phyloP scores from a whole-genome alignment of 805 yeast species.

The Geotrichum ghanense region DNA sequence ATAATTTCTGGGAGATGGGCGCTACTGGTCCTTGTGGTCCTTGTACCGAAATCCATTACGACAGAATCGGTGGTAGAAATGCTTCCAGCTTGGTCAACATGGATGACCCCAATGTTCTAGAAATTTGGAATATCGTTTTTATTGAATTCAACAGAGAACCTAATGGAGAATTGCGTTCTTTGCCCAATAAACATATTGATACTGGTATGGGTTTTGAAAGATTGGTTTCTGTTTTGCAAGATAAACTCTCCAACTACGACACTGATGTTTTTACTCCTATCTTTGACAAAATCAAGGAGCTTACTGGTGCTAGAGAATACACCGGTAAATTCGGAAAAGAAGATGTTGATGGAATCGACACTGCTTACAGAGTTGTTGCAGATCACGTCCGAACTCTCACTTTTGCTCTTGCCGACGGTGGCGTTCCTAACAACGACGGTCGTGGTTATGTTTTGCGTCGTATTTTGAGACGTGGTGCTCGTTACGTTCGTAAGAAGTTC shows the following conservation, averaged over 20 bases:
- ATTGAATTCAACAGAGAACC: slow-evolving; percentile 95
- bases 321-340: slow-evolving; percentile 88
- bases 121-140: slow-evolving; percentile 96
- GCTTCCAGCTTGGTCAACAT: slow-evolving; percentile 82
- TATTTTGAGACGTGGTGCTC: slow-evolving; percentile 93
- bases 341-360: slow-evolving; percentile 88
- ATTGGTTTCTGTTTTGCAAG: slow-evolving; percentile 86
- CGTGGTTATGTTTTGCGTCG: slow-evolving; percentile 97
- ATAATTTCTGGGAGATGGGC: slow-evolving; percentile 99
- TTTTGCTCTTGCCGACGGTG: slow-evolving; percentile 95
- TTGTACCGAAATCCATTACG: slow-evolving; percentile 95
- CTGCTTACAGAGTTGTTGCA: slow-evolving; percentile 96
- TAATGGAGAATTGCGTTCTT: slow-evolving; percentile 61
- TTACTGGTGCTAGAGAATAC: slow-evolving; percentile 87
- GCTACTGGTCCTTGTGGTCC: slow-evolving; percentile 99
- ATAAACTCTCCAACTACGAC: slow-evolving; percentile 87
- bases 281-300: slow-evolving; percentile 75
- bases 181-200: slow-evolving; percentile 93
- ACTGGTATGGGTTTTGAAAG: slow-evolving; percentile 99
- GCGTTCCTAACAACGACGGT: slow-evolving; percentile 98
- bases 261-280: slow-evolving; percentile 93
- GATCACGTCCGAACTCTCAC: slow-evolving; percentile 97
- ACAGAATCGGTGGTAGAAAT: slow-evolving; percentile 96
- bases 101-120: slow-evolving; percentile 97
- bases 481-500: slow-evolving; percentile 94